phyloP scores from a whole-genome alignment of 345 rosid genomes.

The Hibiscus mutabilis region DNA sequence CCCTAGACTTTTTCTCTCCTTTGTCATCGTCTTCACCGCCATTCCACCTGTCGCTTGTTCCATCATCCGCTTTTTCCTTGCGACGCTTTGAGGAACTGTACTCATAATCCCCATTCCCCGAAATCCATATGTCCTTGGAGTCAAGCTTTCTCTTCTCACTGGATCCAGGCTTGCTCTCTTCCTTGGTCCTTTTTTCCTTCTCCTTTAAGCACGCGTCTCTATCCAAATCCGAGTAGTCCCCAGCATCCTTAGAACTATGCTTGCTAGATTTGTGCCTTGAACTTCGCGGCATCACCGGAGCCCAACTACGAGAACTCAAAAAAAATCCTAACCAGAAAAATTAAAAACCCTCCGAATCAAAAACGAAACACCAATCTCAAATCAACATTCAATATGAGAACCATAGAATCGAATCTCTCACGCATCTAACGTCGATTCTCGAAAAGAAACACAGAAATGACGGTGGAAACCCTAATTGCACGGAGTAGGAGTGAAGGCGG shows the following conservation, averaged over 20 bases:
- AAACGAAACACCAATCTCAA: constrained; percentile 4
- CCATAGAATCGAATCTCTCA: constrained; percentile 6
- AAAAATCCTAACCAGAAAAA: constrained; percentile 16
- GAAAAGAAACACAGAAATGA: not conserved
- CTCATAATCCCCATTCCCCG: constrained; percentile 56
- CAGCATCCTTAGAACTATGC: constrained; percentile 60
- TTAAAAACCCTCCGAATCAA: not conserved
- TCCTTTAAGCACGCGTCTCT: constrained; percentile 60
- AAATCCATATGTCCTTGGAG: constrained; percentile 35
- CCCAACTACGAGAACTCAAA: not conserved
- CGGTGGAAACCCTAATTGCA: constrained; percentile 28
- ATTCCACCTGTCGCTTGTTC: constrained; percentile 67
- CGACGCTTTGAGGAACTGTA: constrained; percentile 55
- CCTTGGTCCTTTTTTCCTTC: constrained; percentile 58
- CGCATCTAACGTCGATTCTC: not conserved
- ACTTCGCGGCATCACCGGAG: constrained; percentile 64
- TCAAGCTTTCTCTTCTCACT: constrained; percentile 68
- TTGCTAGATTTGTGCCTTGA: constrained; percentile 96
- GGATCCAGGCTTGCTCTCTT: constrained; percentile 38
- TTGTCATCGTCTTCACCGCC: constrained; percentile 53
- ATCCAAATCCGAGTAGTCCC: constrained; percentile 89
- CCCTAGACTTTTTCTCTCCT: constrained; percentile 56
- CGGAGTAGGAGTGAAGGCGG: not conserved
- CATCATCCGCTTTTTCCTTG: constrained; percentile 49
- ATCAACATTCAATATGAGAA: not conserved